Base-by-base conservation (phyloP, 805 yeast species). In the Candida adriatica region DNA sequence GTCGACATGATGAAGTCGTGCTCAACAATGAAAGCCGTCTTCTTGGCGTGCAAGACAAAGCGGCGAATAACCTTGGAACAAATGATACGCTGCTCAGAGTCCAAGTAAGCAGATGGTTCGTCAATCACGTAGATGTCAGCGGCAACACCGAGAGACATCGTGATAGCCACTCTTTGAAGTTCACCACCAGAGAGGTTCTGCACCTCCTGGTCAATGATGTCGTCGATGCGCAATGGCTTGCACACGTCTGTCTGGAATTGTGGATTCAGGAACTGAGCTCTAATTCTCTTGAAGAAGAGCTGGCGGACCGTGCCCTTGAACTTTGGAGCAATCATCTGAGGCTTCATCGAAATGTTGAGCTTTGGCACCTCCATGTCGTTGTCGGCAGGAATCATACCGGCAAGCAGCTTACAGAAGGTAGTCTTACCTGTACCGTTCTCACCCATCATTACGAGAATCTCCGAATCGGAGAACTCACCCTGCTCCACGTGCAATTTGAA, bases 1-100 rank as follows among this genome's bases (percentile, higher is more conserved):
- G 99, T 92, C 45, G 98, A 97, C 99, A 92, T 92, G 69, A 92
- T 92, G 75, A 92, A 92, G 75, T 92, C 99, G 78, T 92, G 99
- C 79, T 92, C 99, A 38, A 92, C 99, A 51, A 92, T 71, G 61
- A 92, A 92, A n/a, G 99, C 98, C 27, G 97, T 90, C 73, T 90
- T 92, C 71, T 90, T 88, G 49, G 96, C 76, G 59, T 92, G 98
- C 59, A 92, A 68, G 54, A 92, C 84, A 57, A 87, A 92, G 64
- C 96, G 81, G 75, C 96, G 83, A 52, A 92, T 92, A 48, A 92
- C 98, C 70, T 92, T 92, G 32, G 98, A 84, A 72, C 98, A 92
- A 48, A 92, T 83, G 55, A 92, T 87, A 85, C 99, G 96, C 67
- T 92, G 99, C 66, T 92, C 99, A 38, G 97, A 90, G 67, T 92